Evolutionary conservation across 768 basidiomycete genomes (phyloP).

Genomic region (Cubamyces lactineus): DNA sequence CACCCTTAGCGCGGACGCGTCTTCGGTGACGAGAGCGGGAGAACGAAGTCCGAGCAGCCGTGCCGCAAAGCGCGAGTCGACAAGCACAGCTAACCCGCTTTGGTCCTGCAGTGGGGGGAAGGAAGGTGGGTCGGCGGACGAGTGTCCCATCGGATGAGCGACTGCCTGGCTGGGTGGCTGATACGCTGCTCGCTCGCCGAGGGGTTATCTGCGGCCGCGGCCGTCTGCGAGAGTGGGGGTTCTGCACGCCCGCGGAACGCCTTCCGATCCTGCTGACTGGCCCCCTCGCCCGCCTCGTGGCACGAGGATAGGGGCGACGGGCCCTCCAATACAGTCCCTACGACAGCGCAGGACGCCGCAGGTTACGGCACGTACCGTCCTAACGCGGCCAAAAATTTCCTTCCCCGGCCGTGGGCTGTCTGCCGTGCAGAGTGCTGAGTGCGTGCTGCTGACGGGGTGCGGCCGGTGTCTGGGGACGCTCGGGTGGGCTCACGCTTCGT

Average conservation of each 20-base stretch:
- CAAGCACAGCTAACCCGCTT: no score
- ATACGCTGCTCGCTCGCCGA: no score
- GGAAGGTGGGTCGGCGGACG: neutral
- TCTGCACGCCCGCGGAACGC: conserved; percentile 5
- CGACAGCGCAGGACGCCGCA: conserved; percentile 3
- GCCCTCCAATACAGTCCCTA: conserved; percentile 1
- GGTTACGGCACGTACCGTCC: neutral
- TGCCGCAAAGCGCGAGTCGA: no score
- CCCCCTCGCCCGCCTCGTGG: conserved; percentile 8
- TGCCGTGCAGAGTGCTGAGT: neutral
- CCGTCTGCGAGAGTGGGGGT: neutral
- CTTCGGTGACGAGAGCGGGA: no score
- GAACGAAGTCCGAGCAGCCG: no score
- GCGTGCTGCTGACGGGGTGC: neutral
- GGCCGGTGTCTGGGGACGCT: neutral
- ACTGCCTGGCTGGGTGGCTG: no score
- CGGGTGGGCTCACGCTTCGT: neutral
- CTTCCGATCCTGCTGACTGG: conserved; percentile 8
- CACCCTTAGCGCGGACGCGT: no score
- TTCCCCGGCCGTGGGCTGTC: neutral
- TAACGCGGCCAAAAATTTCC: neutral
- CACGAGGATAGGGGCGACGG: conserved; percentile 9
- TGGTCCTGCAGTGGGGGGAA: neutral
- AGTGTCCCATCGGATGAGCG: no score
- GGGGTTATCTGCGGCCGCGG: no score